These are phyloP conservation scores for Eimeria sp. DNA, from an alignment of 169 alveolate genomes.

Conservation along the genomic window DNA sequence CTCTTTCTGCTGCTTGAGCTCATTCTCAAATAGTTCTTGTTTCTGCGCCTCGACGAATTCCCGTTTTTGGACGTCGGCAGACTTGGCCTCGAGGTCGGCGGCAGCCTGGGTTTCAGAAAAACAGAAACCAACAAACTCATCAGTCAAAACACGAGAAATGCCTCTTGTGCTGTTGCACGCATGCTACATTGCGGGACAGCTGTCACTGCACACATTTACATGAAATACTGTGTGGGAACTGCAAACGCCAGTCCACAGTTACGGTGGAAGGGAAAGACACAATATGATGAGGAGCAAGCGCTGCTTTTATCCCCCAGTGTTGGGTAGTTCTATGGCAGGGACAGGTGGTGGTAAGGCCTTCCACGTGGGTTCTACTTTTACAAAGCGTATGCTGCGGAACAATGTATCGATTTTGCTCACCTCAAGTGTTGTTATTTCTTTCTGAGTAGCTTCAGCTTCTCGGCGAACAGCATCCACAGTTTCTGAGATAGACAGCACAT, in stretches of 20 bases:
- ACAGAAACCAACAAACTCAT: neutral
- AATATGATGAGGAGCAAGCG: neutral
- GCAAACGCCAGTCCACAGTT: neutral
- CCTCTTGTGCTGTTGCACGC: neutral
- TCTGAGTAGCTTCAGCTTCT: slow-evolving; percentile 40
- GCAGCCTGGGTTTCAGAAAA: neutral
- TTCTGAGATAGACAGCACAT: neutral
- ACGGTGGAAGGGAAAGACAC: neutral
- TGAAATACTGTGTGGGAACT: neutral
- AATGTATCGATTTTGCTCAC: neutral
- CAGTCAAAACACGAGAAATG: neutral
- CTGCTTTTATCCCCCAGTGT: neutral
- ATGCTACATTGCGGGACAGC: neutral
- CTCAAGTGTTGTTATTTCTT: slow-evolving; percentile 22
- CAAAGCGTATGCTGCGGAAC: neutral
- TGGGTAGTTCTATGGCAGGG: neutral
- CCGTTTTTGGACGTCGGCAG: neutral
- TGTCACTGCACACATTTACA: neutral
- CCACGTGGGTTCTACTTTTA: neutral
- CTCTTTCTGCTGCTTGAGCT: neutral
- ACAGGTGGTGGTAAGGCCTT: neutral
- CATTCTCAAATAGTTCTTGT: neutral
- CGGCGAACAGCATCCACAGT: neutral
- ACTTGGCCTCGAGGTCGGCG: neutral
- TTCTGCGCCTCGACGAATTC: slow-evolving; percentile 18